phyloP scores from a whole-genome alignment of 768 basidiomycete species.

The Leccinum variicolor region DNA sequence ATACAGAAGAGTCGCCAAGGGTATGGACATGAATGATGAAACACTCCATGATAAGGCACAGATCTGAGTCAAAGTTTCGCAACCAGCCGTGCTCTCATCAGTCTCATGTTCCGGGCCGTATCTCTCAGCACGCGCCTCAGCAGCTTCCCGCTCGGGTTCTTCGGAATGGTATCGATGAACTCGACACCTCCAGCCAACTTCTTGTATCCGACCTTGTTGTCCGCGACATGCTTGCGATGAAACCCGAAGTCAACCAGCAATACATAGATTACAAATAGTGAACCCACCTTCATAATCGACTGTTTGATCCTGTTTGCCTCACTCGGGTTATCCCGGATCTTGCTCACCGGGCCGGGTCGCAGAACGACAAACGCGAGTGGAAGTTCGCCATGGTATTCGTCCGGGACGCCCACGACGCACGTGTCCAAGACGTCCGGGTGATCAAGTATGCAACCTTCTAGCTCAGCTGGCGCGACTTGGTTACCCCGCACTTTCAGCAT shows the following conservation, averaged over 20 bases:
- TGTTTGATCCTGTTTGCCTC: slow-evolving; percentile 34
- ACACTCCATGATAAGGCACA: not conserved
- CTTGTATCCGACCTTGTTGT: slow-evolving; percentile 59
- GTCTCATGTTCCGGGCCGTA: slow-evolving; percentile 33
- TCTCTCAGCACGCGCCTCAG: slow-evolving; percentile 54
- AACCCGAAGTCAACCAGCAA: not conserved
- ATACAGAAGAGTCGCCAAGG: not conserved
- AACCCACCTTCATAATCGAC: slow-evolving; percentile 52
- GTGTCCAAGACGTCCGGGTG: slow-evolving; percentile 60
- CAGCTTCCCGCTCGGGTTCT: slow-evolving; percentile 71
- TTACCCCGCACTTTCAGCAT: slow-evolving; percentile 63
- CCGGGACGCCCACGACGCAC: slow-evolving; percentile 63
- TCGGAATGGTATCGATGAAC: slow-evolving; percentile 60
- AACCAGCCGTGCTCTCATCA: not conserved
- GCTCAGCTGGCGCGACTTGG: slow-evolving; percentile 63
- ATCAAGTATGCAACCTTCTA: slow-evolving; percentile 60
- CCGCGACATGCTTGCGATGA: slow-evolving; percentile 49
- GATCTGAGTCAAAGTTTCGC: slow-evolving; percentile 28
- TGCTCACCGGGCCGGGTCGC: slow-evolving; percentile 35
- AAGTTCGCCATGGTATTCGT: slow-evolving; percentile 75
- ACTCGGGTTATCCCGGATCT: slow-evolving; percentile 31
- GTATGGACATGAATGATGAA: slow-evolving; percentile 1
- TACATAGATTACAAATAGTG: not conserved
- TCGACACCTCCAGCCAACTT: slow-evolving; percentile 58
- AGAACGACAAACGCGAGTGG: slow-evolving; percentile 70